A percentile compares a stretch with the other conserved stretches of the same genome.
phyloP scores from a whole-genome alignment of 768 basidiomycete species.

The Termitomyces eurrhizus region DNA sequence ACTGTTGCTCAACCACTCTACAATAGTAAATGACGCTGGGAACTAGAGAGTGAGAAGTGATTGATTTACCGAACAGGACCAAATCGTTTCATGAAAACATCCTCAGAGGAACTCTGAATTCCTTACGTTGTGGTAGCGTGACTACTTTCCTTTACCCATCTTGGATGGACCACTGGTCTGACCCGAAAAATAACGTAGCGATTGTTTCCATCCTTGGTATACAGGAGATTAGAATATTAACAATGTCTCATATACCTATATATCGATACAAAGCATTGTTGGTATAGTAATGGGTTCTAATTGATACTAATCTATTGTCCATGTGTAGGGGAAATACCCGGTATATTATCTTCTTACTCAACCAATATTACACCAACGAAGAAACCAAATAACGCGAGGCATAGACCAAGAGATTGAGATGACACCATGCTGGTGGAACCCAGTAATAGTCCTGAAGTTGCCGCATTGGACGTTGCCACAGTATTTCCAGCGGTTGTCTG shows the following conservation, averaged over 20 bases:
- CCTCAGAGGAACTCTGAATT: too few relatives aligned
- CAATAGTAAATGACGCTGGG: too few relatives aligned
- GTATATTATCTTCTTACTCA: conserved; percentile 1
- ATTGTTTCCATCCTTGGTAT: not conserved
- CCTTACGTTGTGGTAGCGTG: too few relatives aligned
- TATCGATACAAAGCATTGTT: not conserved
- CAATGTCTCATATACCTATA: not conserved
- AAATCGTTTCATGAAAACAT: too few relatives aligned
- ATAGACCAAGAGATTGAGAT: conserved; percentile 5
- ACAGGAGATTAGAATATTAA: not conserved
- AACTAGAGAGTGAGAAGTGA: too few relatives aligned
- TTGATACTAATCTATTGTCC: not conserved
- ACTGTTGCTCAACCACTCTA: too few relatives aligned
- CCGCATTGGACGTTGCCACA: conserved; percentile 14
- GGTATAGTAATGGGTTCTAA: not conserved
- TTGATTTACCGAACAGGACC: too few relatives aligned
- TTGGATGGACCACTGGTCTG: too few relatives aligned
- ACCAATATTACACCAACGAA: conserved; percentile 8
- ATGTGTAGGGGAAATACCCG: not conserved
- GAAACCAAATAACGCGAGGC: conserved; percentile 8
- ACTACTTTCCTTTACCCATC: too few relatives aligned
- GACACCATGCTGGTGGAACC: not conserved
- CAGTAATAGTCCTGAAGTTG: not conserved
- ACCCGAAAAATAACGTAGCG: conserved; percentile 4
- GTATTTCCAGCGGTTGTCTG: conserved; percentile 7